Conservation (phyloP, 2,329 filamentous ascomycete species). For the Scedosporium minutisporum region DNA sequence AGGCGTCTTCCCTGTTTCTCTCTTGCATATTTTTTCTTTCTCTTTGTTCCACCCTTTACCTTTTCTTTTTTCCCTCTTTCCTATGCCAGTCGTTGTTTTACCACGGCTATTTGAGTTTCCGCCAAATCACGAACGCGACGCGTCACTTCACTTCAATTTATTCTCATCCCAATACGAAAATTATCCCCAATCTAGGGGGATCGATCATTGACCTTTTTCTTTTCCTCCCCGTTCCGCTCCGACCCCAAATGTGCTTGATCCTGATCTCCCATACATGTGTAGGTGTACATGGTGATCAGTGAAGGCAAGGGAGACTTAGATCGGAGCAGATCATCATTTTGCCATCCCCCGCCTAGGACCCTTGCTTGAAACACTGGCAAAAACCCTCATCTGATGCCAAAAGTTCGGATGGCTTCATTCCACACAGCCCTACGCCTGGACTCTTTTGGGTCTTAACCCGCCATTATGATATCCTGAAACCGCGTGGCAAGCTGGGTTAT, state of each 20-base stretch:
- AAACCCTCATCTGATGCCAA: not conserved
- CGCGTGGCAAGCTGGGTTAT: not conserved
- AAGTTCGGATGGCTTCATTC: not conserved
- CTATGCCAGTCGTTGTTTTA: not conserved
- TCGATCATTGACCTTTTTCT: not conserved
- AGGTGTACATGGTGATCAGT: not conserved
- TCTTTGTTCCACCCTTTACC: not conserved
- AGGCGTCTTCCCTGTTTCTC: not conserved
- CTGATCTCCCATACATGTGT: not conserved
- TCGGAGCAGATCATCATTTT: not conserved
- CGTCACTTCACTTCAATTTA: not conserved
- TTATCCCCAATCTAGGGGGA: not conserved
- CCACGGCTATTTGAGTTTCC: not conserved
- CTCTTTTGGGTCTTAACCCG: not conserved
- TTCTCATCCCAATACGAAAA: not conserved
- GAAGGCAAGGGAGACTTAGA: not conserved
- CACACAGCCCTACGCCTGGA: not conserved
- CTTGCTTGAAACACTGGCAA: not conserved
- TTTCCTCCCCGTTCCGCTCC: too few relatives aligned
- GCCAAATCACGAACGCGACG: not conserved
- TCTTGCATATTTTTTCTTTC: not conserved
- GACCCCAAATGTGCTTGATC: too few relatives aligned
- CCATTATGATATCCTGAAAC: not conserved
- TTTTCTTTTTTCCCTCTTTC: not conserved
- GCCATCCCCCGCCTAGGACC: not conserved